Evolutionary conservation across 768 basidiomycete species (phyloP), one percentile per base, ranked within the genome.

Genomic region (Podaxis sp.): DNA sequence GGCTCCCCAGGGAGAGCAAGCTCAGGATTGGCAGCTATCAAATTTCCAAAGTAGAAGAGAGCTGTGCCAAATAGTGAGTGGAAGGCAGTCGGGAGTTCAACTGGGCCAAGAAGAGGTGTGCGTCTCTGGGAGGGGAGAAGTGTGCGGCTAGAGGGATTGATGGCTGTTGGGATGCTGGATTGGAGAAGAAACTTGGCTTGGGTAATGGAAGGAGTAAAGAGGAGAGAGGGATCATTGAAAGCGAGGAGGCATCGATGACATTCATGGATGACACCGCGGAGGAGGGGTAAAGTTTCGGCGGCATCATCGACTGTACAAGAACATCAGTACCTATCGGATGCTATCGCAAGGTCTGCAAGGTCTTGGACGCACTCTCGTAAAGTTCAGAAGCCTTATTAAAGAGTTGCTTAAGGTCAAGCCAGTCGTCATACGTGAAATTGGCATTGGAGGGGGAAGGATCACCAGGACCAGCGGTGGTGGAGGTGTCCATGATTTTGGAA

Each of bases 361-460:
- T 18, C 35, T 14, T 25, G 27, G 14, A 76, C 81, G 63, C 67
- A 86, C 86, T 73, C 63, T 89, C 86, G 64, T 84, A 87, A 60
- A 79, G 76, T 62, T 86, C 82, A 2, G 79, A 75, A 18, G 86
- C 85, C 53, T 78, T 77, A 0, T 75, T 72, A 67, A 86, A 87
- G 9, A 88, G 74, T 59, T 85, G 83, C 69, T 88, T 88, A 47
- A 89, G 73, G 69, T 84, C 82, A 56, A 84, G 79, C 88, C 88
- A 89, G 66, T 88, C 87, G 56, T 75, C 72, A 58, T 72, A 77
- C 0, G 70, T 66, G 4, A 64, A 62, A 36, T 57, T 25, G 16
- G 58, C n/a, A 4, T 55, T 27, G 1, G 54, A 46, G 5, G 59
- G 61, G 27, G 42, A 38, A 9, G 23, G 50, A 9, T 55, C 59